Evolutionary conservation across 2,329 filamentous ascomycete species (phyloP), one percentile per base, ranked within the genome.

Genomic region (Cytospora chrysosperma): DNA sequence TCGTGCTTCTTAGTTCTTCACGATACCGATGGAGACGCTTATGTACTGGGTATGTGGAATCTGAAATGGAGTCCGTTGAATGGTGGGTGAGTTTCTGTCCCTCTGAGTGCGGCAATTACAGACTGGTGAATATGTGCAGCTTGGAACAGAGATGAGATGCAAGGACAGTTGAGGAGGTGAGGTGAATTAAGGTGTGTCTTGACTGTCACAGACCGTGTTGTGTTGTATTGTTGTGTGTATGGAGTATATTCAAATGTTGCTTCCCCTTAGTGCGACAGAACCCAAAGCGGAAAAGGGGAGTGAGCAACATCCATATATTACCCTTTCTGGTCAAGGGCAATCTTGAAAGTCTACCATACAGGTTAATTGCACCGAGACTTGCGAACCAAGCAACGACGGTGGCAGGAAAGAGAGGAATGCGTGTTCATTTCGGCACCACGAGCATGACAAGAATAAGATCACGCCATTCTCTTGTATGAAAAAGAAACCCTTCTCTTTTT

Each of bases 1-100:
- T 26, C 58, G 43, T 60, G 28, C 34, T 50, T 47, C 50, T 54
- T 54, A 28, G 26, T 60, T 51, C 50, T 54, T 27, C 34, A 50
- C 47, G 58, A 52, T 51, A 21, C 19, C 32, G 32, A 34, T 34
- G 7, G 43, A 47, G n/a, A 47, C n/a, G 7, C n/a, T 47, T 21
- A n/a, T n/a, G n/a, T n/a, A n/a, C n/a, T n/a, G n/a, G n/a, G n/a
- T n/a, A n/a, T n/a, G n/a, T n/a, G 9, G 5, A 24, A 47, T 24
- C 43, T 40, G 37, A 19, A 5, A 40, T 40, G 37, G 37, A 8
- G 15, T 17, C 19, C n/a, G 6, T 24, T 24, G 8, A 24, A 47
- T n/a, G 43, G n/a, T 47, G 43, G n/a, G 19, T n/a, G 15, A n/a
- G 17, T n/a, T 40, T 5, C 15, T 24, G 21, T 24, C 24, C n/a